These are phyloP conservation scores for Hirsutella rhossiliensis DNA, from an alignment of 2,329 filamentous ascomycete species.

Conservation along the genomic window DNA sequence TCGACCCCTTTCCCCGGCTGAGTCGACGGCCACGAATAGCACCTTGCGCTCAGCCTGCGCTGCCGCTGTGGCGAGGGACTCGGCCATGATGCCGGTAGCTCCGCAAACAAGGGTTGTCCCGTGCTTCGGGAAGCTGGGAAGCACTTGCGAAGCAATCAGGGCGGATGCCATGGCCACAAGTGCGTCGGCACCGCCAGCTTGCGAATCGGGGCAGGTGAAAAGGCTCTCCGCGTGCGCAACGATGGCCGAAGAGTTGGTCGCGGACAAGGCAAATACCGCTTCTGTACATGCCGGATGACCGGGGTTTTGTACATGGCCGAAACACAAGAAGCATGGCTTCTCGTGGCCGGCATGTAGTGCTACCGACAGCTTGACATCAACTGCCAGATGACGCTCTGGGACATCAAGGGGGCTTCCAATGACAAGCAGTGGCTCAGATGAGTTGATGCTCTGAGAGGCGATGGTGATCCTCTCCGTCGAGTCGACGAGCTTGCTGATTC, in stretches of 20 bases:
- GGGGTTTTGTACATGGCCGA: not conserved
- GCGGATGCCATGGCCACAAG: not conserved
- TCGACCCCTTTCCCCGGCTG: not conserved
- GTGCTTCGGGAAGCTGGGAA: not conserved
- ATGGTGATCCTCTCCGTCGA: not conserved
- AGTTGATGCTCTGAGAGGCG: not conserved
- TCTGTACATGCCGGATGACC: not conserved
- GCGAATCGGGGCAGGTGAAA: not conserved
- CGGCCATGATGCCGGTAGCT: not conserved
- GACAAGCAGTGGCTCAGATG: not conserved
- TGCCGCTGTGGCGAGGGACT: not conserved
- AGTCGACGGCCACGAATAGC: not conserved
- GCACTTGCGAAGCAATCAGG: not conserved
- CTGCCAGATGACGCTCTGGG: not conserved
- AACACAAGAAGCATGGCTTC: not conserved
- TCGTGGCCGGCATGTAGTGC: not conserved
- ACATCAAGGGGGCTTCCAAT: not conserved
- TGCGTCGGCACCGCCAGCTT: not conserved
- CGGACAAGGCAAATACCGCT: not conserved
- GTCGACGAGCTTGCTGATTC: not conserved
- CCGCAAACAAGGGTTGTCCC: not conserved
- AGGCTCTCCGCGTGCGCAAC: not conserved
- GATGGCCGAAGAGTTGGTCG: not conserved
- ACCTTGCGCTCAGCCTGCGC: not conserved
- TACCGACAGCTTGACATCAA: not conserved